Evolutionary conservation across 352 stramenopile species (phyloP).

Genomic region (Pilasporangium apinafurcum): DNA sequence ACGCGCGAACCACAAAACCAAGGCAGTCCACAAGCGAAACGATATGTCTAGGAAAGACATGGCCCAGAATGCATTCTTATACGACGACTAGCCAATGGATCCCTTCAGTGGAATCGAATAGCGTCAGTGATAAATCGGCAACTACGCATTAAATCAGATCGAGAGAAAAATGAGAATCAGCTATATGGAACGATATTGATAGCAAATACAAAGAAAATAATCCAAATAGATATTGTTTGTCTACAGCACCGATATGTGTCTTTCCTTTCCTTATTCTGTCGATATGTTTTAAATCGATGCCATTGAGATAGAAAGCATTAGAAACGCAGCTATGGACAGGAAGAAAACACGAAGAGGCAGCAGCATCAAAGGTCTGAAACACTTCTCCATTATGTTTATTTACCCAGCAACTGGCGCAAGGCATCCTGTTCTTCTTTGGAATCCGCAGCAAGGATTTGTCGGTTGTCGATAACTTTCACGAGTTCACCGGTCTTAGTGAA

Average conservation of each 20-base stretch:
- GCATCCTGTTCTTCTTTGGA: conserved; percentile 75
- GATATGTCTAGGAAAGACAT: conserved; percentile 43
- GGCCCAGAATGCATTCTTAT: conserved; percentile 62
- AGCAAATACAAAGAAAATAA: too few species aligned
- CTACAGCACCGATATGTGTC: too few species aligned
- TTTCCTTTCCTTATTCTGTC: too few species aligned
- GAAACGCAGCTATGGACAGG: background rate
- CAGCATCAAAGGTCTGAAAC: too few species aligned
- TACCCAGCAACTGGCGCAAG: conserved; percentile 64
- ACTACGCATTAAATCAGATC: too few species aligned
- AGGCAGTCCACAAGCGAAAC: conserved; percentile 49
- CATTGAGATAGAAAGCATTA: background rate
- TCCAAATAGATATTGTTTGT: too few species aligned
- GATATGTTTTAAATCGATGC: background rate
- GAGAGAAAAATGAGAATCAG: too few species aligned
- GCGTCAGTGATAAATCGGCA: too few species aligned
- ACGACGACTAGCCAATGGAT: conserved; percentile 41
- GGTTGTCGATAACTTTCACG: conserved; percentile 92
- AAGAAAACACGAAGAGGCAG: background rate
- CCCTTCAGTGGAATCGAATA: too few species aligned
- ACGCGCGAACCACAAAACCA: conserved; percentile 38
- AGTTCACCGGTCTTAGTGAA: conserved; percentile 88
- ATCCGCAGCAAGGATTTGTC: conserved; percentile 73
- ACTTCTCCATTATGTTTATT: too few species aligned
- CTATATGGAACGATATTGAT: too few species aligned